Conservation (phyloP, 257 asterid species). For the Euphrasia confusa region DNA sequence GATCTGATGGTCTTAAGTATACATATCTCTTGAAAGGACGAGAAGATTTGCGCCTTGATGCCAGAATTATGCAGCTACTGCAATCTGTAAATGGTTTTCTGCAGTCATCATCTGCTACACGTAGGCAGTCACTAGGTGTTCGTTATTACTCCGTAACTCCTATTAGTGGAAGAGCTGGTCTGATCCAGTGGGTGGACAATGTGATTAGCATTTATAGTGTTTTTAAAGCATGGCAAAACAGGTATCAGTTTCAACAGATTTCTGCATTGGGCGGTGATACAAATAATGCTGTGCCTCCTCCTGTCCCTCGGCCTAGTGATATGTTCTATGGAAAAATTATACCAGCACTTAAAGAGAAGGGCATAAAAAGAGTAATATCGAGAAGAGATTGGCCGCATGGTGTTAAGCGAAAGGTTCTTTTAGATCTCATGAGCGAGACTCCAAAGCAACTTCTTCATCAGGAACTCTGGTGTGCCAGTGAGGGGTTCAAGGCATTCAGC, state of each 20-base stretch:
- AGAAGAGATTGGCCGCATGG: slow-evolving; percentile 99
- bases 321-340: slow-evolving; percentile 96
- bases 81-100: slow-evolving; percentile 91
- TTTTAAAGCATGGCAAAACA: slow-evolving; percentile 94
- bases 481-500: slow-evolving; percentile 89
- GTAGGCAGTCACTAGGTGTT: slow-evolving; percentile 65
- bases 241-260: slow-evolving; percentile 69
- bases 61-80: slow-evolving; percentile 96
- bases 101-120: slow-evolving; percentile 66
- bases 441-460: slow-evolving; percentile 95
- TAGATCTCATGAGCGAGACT: slow-evolving; percentile 89
- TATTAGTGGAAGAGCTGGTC: slow-evolving; percentile 96
- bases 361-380: slow-evolving; percentile 91
- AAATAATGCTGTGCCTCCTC: slow-evolving; percentile 56
- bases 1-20: slow-evolving; percentile 88
- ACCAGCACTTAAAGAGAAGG: slow-evolving; percentile 98
- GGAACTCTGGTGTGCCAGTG: slow-evolving; percentile 99
- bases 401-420: slow-evolving; percentile 87
- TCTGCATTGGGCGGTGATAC: slow-evolving; percentile 55
- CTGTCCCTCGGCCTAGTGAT: slow-evolving; percentile 97
- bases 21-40: slow-evolving; percentile 98
- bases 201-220: slow-evolving; percentile 85
- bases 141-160: slow-evolving; percentile 97
- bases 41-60: slow-evolving; percentile 98
- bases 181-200: slow-evolving; percentile 97